Base-by-base conservation (phyloP, 106 monocot genomes). In the Dendrobium catenatum region DNA sequence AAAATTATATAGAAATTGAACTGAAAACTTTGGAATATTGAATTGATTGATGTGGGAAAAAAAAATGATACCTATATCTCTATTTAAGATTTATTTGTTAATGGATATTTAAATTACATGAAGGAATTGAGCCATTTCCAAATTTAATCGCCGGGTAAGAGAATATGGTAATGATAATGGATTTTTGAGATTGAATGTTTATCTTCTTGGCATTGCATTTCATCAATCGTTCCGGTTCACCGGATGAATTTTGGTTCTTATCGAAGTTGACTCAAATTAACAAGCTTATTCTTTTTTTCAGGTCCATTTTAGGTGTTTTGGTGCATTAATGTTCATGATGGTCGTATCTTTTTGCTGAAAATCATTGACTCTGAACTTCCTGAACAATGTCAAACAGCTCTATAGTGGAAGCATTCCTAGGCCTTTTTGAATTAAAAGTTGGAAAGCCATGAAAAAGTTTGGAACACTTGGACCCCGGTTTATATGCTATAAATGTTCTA, bases 381-480 rank as follows among this genome's bases (percentile, higher is more conserved):
- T 11, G 48, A 48, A 48, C 48, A 48, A 48, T 48, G 48, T 7
- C 48, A 48, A 48, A 11, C 11, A 37, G 6, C 6, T 48, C 48
- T 8, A 1, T 10, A 9, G 48, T 48, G 48, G 48, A 48, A 48
- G 48, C 9, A 10, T 48, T 58, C 15, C 2, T 58, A 16, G 58
- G 20, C 20, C 13, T 16, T 4, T 16, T 54, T 54, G 54, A 54
- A 54, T 54, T 82, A 6, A 78, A 27, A 77, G 19, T 42, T 80
- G 48, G 58, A 70, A 80, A 81, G 42, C 83, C 73, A 91, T 91
- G 91, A 81, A 78, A 68, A 88, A 85, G 67, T 85, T 75, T 89
- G 87, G 83, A 49, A 49, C 49, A 19, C 22, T 80, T 77, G 86
- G 80, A 51, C 85, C 83, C 73, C 86, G 91, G 91, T 91, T 68